Base-by-base conservation (phyloP, 2,329 filamentous ascomycete genomes). In the Lachnellula hyalina region DNA sequence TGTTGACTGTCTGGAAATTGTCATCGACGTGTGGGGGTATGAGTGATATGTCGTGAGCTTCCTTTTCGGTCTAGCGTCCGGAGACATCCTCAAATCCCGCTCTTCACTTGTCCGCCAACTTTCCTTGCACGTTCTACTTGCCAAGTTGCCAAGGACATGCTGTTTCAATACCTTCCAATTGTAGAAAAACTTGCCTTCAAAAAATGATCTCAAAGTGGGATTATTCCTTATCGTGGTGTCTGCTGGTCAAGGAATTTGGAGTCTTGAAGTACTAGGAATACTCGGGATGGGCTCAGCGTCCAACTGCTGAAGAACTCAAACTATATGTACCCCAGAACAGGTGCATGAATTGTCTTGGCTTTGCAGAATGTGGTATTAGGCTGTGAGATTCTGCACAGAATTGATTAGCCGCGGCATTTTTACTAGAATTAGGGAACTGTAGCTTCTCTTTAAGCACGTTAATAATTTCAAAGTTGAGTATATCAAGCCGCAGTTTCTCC, bases 31-130 rank as follows among this genome's bases (percentile, higher is more conserved):
- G 46, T 32, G 46, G 23, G 46, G 35, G 46, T 32, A 15, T 12
- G 46, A 15, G 15, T 48, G 42, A 7, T 17, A 45, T 36, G 17
- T 36, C 23, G 17, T n/a, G 12, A 48, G 46, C 46, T 48, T 48
- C 46, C 46, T 35, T 48, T 32, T 48, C 34, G 19, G 46, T 34
- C 46, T 48, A 48, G 46, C 46, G 46, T 28, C 46, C 46, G 46
- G 17, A 40, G 12, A 40, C 17, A 15, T 40, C 7, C 6, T 38
- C 12, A 38, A 3, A 5, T 38, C 36, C 36, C 14, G 12, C 14
- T 17, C 14, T 5, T 6, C 2, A 15, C 36, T 34, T 47, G n/a
- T n/a, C n/a, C n/a, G 15, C 17, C 47, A 36, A 40, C 17, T 19
- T 49, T 49, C 21, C 40, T 36, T 34, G 34, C 47, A 36, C 34